A percentile compares a stretch with the other conserved stretches of the same genome.
These are phyloP conservation scores for Trichosanthes cucumerina DNA, from an alignment of 306 rosid species.

Conservation along the genomic window DNA sequence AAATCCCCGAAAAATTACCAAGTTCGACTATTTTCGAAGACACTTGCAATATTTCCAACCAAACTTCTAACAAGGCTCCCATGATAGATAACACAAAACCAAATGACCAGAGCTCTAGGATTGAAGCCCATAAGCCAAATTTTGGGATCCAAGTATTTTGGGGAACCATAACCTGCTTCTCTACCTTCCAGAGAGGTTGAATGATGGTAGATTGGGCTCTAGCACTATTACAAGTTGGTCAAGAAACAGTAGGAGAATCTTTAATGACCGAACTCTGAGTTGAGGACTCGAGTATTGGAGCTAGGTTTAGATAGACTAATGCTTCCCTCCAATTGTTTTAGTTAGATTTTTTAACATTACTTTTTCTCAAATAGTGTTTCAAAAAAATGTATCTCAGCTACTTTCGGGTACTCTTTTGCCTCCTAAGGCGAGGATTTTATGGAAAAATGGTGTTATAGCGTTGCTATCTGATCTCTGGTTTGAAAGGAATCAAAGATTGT, in stretches of 20 bases:
- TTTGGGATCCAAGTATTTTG: neutral
- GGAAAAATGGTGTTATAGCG: no score
- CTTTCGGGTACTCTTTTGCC: no score
- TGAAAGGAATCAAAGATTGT: no score
- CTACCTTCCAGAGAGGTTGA: neutral
- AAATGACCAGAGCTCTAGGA: neutral
- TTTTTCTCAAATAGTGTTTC: no score
- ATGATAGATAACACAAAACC: neutral
- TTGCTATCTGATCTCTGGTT: no score
- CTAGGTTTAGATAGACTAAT: neutral
- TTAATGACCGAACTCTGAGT: neutral
- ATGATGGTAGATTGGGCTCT: neutral
- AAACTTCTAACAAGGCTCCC: neutral
- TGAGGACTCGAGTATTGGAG: neutral
- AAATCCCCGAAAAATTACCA: neutral
- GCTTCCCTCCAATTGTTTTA: neutral
- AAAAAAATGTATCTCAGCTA: no score
- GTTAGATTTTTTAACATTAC: neutral
- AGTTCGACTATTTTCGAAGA: neutral
- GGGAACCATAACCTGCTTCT: neutral
- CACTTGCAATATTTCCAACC: neutral
- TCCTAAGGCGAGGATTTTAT: no score
- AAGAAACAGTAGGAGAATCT: neutral
- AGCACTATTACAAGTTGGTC: neutral
- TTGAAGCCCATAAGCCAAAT: neutral